Base-by-base conservation (phyloP, 2,329 filamentous ascomycete species). In the Lachnellula hyalina region DNA sequence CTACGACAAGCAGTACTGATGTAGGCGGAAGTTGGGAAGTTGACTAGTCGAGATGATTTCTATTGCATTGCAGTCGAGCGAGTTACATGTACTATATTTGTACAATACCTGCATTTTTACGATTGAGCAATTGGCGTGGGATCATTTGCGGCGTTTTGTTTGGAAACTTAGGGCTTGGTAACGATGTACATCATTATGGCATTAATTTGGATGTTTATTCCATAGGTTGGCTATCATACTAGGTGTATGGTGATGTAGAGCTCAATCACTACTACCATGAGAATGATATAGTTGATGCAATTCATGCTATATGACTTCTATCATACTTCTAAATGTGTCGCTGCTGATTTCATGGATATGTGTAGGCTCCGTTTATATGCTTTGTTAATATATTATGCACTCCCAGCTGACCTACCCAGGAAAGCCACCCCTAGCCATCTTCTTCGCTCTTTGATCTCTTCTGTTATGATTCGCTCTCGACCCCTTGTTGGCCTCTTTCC, bases 401-500 rank as follows among this genome's bases (percentile, higher is more conserved):
- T 25, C 9, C 9, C 8, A 11, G 8, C 4, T 32, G 34, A 49
- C 25, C 55, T 50, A 67, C 8, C 65, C 64, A 46, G 65, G 58
- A 57, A 75, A 72, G 4, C 76, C 76, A 7, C 76, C 79, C 25
- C 82, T 76, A 14, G 80, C 80, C 81, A 86, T 84, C 72, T 87
- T 87, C 66, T 72, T 83, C 12, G 83, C 82, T 36, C 82, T 74
- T 56, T 80, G 80, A 67, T 95, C 88, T 49, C 90, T 81, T 25
- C 92, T 82, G 70, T 90, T 94, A 69, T 96, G 91, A 68, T 96
- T 96, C 34, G 90, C 91, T 57, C 87, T 78, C 21, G 87, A 89
- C 2, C 85, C 80, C 70, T 96, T 96, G 63, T 85, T 88, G 25
- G 87, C 84, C 67, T 96, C 92, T 68, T 96, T 96, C 59, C 81